Evolutionary conservation across 169 alveolate species (phyloP).

Genomic region (Eimeria acervulina): DNA sequence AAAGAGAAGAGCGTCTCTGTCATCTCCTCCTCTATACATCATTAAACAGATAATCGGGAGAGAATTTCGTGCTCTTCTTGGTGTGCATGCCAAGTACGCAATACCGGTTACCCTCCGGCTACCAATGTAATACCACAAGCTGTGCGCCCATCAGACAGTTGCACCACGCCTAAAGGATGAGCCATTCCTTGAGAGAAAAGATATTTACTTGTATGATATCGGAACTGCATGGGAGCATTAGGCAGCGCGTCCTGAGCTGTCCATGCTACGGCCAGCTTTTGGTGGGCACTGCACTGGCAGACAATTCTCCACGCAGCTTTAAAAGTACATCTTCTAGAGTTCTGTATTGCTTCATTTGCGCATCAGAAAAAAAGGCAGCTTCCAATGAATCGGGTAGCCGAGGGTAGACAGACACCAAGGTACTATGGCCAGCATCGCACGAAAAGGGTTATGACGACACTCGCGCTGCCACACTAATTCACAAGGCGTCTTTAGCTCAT

Average conservation of each 20-base stretch:
- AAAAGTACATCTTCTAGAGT: neutral
- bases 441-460: neutral
- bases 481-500: neutral
- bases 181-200: neutral
- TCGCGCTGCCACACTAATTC: neutral
- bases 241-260: neutral
- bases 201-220: too few species aligned
- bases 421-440: neutral
- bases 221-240: too few species aligned
- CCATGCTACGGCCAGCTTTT: neutral
- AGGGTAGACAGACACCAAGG: neutral
- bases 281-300: neutral
- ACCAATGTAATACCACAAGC: neutral
- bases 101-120: neutral
- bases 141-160: neutral
- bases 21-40: slow-evolving; percentile 51
- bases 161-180: neutral
- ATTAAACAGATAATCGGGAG: neutral
- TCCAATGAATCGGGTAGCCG: neutral
- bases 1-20: slow-evolving; percentile 42
- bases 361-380: neutral
- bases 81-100: neutral
- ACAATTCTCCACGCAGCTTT: neutral
- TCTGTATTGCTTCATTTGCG: neutral
- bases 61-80: neutral